Conservation (phyloP, 148 eudicot species). For the Hydrangea macrophylla region DNA sequence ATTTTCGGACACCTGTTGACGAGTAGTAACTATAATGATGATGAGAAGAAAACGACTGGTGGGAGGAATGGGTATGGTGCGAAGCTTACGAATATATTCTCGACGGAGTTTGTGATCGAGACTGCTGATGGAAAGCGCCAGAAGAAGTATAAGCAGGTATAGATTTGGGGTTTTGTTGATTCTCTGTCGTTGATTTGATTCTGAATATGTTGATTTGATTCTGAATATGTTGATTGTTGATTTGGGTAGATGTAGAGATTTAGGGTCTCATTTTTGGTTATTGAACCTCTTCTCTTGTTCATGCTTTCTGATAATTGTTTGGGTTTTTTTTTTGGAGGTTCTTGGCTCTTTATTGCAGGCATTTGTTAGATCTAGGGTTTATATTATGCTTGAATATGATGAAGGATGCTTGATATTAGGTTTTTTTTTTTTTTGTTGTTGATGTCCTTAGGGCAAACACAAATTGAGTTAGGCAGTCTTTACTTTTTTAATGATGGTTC, state of each 20-base stretch:
- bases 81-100: slow-evolving; percentile 85
- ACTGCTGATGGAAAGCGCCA: slow-evolving; percentile 88
- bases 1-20: slow-evolving; percentile 92
- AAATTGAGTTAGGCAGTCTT: no score
- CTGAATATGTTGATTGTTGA: not conserved
- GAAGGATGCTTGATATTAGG: not conserved
- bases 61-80: slow-evolving; percentile 98
- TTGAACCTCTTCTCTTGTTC: not conserved
- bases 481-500: not conserved
- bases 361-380: not conserved
- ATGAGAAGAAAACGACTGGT: slow-evolving; percentile 91
- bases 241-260: not conserved
- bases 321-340: not conserved
- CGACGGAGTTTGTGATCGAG: slow-evolving; percentile 81
- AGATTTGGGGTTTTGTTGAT: not conserved
- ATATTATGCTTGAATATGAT: not conserved
- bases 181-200: not conserved
- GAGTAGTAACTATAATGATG: slow-evolving; percentile 84
- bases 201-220: not conserved
- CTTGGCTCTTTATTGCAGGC: not conserved
- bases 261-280: not conserved
- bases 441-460: no score
- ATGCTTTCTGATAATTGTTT: not conserved
- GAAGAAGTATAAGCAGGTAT: slow-evolving; percentile 84
- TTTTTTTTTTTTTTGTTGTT: not conserved